phyloP scores from a whole-genome alignment of 2,329 filamentous ascomycete genomes.

The Paracamarosporium sp. region DNA sequence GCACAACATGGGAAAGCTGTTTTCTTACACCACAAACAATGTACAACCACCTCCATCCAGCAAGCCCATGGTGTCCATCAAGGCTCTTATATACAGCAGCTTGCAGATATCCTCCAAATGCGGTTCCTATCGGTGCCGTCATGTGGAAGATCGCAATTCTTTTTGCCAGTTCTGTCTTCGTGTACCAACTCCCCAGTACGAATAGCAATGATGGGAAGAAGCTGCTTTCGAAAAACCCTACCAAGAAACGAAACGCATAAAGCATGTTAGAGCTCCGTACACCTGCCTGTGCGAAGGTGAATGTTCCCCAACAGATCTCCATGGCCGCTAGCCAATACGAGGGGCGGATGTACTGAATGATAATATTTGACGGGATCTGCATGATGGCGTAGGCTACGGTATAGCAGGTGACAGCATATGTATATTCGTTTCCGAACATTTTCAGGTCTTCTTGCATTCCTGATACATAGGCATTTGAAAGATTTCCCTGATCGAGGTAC shows the following conservation, averaged over 20 bases:
- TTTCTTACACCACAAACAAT: not conserved
- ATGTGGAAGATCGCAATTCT: not conserved
- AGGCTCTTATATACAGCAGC: not conserved
- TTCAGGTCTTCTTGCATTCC: slow-evolving; percentile 21
- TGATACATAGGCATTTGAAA: slow-evolving; percentile 17
- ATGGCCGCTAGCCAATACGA: slow-evolving; percentile 39
- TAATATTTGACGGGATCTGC: slow-evolving; percentile 41
- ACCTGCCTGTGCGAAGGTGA: slow-evolving; percentile 34
- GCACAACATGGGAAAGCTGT: not conserved
- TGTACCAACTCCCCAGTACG: slow-evolving; percentile 6
- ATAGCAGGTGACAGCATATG: slow-evolving; percentile 9
- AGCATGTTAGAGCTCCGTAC: slow-evolving; percentile 37
- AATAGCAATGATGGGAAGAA: not conserved
- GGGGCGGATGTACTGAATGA: slow-evolving; percentile 36
- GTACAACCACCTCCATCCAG: not conserved
- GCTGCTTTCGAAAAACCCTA: slow-evolving; percentile 11
- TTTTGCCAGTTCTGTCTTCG: not conserved
- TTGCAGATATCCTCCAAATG: not conserved
- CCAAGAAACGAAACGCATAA: slow-evolving; percentile 32
- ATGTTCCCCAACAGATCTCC: slow-evolving; percentile 38
- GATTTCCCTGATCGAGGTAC: slow-evolving; percentile 13
- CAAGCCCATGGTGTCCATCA: not conserved
- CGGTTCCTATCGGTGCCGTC: not conserved
- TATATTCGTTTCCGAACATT: slow-evolving; percentile 7
- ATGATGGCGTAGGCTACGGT: slow-evolving; percentile 31